A percentile compares a stretch with the other conserved stretches of the same genome.
These are phyloP conservation scores for Penicillium sp. DNA, from an alignment of 2,329 filamentous ascomycete genomes.

Conservation along the genomic window DNA sequence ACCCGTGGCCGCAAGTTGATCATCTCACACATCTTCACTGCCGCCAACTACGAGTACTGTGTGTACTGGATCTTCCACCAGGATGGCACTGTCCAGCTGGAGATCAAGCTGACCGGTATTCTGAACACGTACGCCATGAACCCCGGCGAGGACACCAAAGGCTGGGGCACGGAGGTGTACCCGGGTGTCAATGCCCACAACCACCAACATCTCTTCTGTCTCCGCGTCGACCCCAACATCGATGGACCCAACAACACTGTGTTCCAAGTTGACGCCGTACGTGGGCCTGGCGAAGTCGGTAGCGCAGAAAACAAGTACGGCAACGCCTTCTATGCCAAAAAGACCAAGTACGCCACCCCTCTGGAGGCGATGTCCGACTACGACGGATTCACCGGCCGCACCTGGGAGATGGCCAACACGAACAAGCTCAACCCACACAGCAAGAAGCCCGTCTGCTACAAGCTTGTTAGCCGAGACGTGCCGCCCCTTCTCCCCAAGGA, in stretches of 20 bases:
- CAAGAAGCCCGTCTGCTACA: constrained; percentile 80
- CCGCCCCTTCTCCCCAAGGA: constrained; percentile 75
- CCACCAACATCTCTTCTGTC: constrained; percentile 91
- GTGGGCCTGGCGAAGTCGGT: constrained; percentile 70
- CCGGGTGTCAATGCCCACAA: constrained; percentile 92
- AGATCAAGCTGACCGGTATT: constrained; percentile 88
- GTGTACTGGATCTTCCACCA: constrained; percentile 88
- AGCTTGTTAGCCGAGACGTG: constrained; percentile 83
- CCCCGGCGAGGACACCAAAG: constrained; percentile 73
- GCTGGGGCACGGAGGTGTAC: constrained; percentile 90
- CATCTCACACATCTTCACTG: constrained; percentile 89
- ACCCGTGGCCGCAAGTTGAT: constrained; percentile 83
- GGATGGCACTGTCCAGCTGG: constrained; percentile 86
- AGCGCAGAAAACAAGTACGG: constrained; percentile 81
- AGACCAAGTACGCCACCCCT: constrained; percentile 72
- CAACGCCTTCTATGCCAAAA: constrained; percentile 83
- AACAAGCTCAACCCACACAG: constrained; percentile 81
- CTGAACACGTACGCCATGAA: constrained; percentile 86
- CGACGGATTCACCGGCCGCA: constrained; percentile 71
- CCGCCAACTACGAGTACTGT: constrained; percentile 93
- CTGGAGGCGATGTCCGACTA: constrained; percentile 73
- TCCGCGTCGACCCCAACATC: constrained; percentile 82
- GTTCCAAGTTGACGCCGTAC: constrained; percentile 74
- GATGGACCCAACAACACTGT: constrained; percentile 83
- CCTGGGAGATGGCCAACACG: constrained; percentile 88